Base-by-base conservation (phyloP, 1,284 basidiomycete genomes). In the Cutaneotrichosporon mucoides region DNA sequence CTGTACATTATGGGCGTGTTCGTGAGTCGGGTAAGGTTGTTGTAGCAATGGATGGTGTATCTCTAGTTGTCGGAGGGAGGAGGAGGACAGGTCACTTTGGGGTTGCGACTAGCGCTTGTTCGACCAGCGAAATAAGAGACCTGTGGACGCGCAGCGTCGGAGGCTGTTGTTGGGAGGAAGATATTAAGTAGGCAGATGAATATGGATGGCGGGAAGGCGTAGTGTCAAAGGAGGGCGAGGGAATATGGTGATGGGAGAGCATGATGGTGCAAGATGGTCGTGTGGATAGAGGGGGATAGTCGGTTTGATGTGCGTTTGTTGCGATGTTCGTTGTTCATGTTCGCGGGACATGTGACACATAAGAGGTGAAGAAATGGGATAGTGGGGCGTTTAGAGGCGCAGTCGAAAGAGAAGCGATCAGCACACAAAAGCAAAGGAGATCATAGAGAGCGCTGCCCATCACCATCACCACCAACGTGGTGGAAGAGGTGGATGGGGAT, bases 31-130 rank as follows among this genome's bases (percentile, higher is more conserved):
- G 51, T 33, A 42, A 24, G 16, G 33, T 9, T 55, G 33, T 9
- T 55, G 45, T 44, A 48, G 41, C 46, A 24, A 33, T 33, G 12
- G 13, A 33, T 13, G 43, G 47, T 42, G 55, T 37, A 42, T 36
- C 9, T 5, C 7, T 33, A 9, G 24, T 24, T 24, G 24, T 24
- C 8, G 34, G 13, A 11, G 15, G 42, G 41, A 34, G 35, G 41
- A 40, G 56, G 37, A 42, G 12, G 37, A 37, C 6, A 48, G 54
- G 36, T 38, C 13, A 40, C 33, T 47, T 41, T 47, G 36, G 44
- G 36, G 36, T 47, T 33, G 60, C 60, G 56, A 49, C 60, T 58
- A 62, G 60, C 60, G 60, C 60, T 51, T 35, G n/a, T 57, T 61
- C 60, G 60, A 57, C 60, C 60, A 44, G 60, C 60, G 60, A 61